Percentiles rank a stretch among this genome's conserved stretches.
Evolutionary conservation across 495 filamentous ascomycete genomes (phyloP).

Genomic region (Penicillium riverlandense): DNA sequence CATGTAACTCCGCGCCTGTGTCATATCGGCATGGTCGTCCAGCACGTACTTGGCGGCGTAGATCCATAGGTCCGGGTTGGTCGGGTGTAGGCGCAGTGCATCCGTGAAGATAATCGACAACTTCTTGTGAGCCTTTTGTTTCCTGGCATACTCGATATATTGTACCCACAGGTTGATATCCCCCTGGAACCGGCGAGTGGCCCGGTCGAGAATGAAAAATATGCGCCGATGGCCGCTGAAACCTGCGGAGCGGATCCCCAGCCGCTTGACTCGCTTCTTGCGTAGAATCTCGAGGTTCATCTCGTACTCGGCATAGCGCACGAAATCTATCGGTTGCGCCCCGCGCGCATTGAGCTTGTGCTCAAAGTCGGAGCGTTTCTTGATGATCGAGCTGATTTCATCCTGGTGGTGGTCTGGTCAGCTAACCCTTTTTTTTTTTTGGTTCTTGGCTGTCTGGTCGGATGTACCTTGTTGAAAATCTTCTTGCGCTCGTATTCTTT

Average conservation of each 20-base stretch:
- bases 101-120: conserved; percentile 68
- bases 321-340: conserved; percentile 66
- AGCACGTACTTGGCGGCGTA: conserved; percentile 71
- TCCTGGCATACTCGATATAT: conserved; percentile 75
- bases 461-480: conserved; percentile 67
- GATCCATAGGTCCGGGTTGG: conserved; percentile 79
- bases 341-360: conserved; percentile 80
- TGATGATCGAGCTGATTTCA: conserved; percentile 80
- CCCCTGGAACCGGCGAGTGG: conserved; percentile 77
- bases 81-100: conserved; percentile 76
- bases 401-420: conserved; percentile 40
- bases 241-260: conserved; percentile 58
- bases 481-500: conserved; percentile 82
- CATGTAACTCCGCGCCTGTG: conserved; percentile 77
- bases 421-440: conserved; percentile 2
- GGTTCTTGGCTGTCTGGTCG: not conserved
- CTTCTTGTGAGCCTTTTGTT: conserved; percentile 72
- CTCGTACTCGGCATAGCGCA: conserved; percentile 84
- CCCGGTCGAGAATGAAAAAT: conserved; percentile 83
- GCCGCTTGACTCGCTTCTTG: conserved; percentile 69
- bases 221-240: conserved; percentile 72
- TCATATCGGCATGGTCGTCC: conserved; percentile 77
- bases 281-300: conserved; percentile 80
- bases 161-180: conserved; percentile 83
- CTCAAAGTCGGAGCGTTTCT: conserved; percentile 88